Conservation (phyloP, 2,329 filamentous ascomycete species). For the Ceratocystis papillata region DNA sequence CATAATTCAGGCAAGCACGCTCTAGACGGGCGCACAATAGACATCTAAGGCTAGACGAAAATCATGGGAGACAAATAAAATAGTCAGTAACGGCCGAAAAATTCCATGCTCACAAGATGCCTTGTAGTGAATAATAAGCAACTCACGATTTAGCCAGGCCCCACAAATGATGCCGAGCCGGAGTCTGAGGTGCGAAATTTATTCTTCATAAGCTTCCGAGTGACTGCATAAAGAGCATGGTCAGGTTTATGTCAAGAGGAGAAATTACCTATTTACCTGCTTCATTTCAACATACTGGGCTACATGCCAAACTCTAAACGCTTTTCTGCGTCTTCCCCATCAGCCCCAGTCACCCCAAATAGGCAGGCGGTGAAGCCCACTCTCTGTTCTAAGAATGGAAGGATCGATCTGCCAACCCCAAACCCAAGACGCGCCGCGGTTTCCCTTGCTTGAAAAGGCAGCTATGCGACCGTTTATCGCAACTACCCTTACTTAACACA, state of each 20-base stretch:
- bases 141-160: conserved; percentile 9
- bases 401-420: conserved; percentile 9
- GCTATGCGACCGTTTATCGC: background rate
- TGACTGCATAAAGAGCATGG: background rate
- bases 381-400: conserved; percentile 20
- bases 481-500: background rate
- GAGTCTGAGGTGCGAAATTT: background rate
- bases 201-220: background rate
- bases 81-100: background rate
- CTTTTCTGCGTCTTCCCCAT: background rate
- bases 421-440: conserved; percentile 20
- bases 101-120: too few relatives aligned
- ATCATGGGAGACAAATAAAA: background rate
- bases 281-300: background rate
- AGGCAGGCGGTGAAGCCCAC: conserved; percentile 28
- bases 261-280: background rate
- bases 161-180: conserved; percentile 6
- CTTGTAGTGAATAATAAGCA: background rate
- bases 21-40: background rate
- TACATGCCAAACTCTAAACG: background rate
- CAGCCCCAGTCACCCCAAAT: conserved; percentile 2
- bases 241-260: background rate
- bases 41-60: background rate
- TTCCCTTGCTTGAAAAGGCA: conserved; percentile 5
- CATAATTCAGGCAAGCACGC: background rate